Conservation (phyloP, 495 filamentous ascomycete genomes). For the Chaetomium tenue region DNA sequence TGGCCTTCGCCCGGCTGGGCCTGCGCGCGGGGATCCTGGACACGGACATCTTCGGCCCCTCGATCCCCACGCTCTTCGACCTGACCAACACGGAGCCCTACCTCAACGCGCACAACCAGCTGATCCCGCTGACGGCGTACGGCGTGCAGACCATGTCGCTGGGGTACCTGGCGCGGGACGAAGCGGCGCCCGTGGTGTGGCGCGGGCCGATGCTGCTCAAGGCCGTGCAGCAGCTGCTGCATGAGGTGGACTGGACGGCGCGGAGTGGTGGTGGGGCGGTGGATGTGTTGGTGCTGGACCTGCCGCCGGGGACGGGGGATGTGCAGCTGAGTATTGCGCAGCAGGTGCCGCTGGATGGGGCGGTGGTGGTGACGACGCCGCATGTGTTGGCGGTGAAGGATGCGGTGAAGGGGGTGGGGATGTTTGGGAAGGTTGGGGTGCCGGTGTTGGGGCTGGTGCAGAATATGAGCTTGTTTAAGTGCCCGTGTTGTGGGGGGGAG, state of each 20-base stretch:
- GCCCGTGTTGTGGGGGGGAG: conserved; percentile 68
- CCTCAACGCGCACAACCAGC: conserved; percentile 63
- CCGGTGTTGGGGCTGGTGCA: conserved; percentile 82
- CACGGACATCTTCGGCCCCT: conserved; percentile 94
- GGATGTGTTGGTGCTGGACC: conserved; percentile 83
- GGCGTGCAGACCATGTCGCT: conserved; percentile 98
- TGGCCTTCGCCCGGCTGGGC: conserved; percentile 77
- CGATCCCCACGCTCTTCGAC: conserved; percentile 85
- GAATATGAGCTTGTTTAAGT: conserved; percentile 89
- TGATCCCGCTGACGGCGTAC: conserved; percentile 90
- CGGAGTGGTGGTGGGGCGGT: conserved; percentile 48
- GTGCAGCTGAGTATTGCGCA: conserved; percentile 91
- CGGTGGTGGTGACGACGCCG: conserved; percentile 86
- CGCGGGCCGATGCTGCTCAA: conserved; percentile 97
- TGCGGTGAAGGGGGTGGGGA: conserved; percentile 82
- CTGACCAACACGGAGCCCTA: conserved; percentile 62
- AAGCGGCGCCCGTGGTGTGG: conserved; percentile 81
- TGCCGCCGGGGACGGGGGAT: conserved; percentile 94
- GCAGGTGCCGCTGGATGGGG: conserved; percentile 79
- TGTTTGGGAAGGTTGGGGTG: conserved; percentile 84
- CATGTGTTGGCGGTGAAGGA: conserved; percentile 88
- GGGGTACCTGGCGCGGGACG: conserved; percentile 82
- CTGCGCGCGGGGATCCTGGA: conserved; percentile 85
- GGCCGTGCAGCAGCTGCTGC: conserved; percentile 89
- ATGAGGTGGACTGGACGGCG: conserved; percentile 90